Conservation (phyloP, 768 basidiomycete genomes). For the Amanita phalloides region DNA sequence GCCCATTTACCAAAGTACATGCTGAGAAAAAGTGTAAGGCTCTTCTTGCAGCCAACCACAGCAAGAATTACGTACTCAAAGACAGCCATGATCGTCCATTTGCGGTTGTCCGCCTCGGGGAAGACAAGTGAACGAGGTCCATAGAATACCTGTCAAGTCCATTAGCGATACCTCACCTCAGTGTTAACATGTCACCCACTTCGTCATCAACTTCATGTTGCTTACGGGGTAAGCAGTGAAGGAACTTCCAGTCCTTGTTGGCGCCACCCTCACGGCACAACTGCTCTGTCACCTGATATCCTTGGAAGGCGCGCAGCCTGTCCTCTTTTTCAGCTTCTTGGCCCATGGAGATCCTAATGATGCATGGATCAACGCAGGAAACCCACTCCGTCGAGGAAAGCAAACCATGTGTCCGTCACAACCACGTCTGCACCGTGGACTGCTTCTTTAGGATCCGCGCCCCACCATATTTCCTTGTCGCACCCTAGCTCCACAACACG, state of each 20-base stretch:
- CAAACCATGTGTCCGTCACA: slow-evolving; percentile 92
- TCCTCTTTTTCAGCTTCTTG: slow-evolving; percentile 91
- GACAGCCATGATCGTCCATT: slow-evolving; percentile 91
- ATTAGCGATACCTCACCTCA: neutral
- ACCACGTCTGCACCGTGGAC: slow-evolving; percentile 89
- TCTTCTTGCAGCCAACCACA: neutral
- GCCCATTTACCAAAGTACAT: slow-evolving; percentile 39
- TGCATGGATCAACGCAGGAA: neutral
- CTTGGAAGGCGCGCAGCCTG: slow-evolving; percentile 75
- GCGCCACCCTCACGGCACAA: slow-evolving; percentile 77
- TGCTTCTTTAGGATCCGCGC: slow-evolving; percentile 72
- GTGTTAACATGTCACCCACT: slow-evolving; percentile 26
- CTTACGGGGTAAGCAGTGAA: slow-evolving; percentile 95
- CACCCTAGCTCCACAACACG: slow-evolving; percentile 68
- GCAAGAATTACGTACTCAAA: slow-evolving; percentile 59
- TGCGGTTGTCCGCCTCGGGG: slow-evolving; percentile 92
- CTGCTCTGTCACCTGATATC: slow-evolving; percentile 90
- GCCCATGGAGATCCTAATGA: slow-evolving; percentile 91
- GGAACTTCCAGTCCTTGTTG: slow-evolving; percentile 82
- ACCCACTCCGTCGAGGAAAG: slow-evolving; percentile 4
- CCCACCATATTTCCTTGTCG: slow-evolving; percentile 67
- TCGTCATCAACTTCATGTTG: slow-evolving; percentile 92
- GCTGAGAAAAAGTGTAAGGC: slow-evolving; percentile 21
- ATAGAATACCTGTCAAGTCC: slow-evolving; percentile 66
- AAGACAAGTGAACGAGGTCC: slow-evolving; percentile 87